Evolutionary conservation across 2,329 filamentous ascomycete species (phyloP).

Genomic region (Aspergillus sp.): DNA sequence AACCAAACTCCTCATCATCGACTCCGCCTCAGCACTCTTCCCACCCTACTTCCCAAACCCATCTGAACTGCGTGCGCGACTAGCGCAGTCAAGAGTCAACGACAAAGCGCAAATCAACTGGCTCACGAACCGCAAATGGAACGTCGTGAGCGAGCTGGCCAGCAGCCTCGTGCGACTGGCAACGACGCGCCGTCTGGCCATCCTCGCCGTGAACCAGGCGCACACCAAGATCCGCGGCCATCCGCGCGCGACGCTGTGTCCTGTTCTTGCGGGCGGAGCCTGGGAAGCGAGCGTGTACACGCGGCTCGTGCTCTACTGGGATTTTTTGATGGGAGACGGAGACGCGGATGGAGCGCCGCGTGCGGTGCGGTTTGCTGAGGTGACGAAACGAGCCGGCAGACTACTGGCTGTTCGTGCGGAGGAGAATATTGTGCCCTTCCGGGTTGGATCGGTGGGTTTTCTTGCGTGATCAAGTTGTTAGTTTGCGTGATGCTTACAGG

Average conservation of each 20-base stretch:
- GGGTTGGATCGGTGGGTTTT: slow-evolving; percentile 35
- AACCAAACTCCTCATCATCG: slow-evolving; percentile 71
- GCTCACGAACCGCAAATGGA: slow-evolving; percentile 43
- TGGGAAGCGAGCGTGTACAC: slow-evolving; percentile 79
- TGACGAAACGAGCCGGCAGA: slow-evolving; percentile 64
- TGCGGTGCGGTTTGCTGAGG: slow-evolving; percentile 58
- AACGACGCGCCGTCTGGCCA: slow-evolving; percentile 66
- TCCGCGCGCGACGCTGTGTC: slow-evolving; percentile 65
- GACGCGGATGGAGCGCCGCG: slow-evolving; percentile 43
- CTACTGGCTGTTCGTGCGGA: slow-evolving; percentile 23
- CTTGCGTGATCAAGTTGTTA: neutral
- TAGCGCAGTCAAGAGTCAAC: slow-evolving; percentile 28
- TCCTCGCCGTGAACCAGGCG: slow-evolving; percentile 75
- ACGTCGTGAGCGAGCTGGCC: slow-evolving; percentile 65
- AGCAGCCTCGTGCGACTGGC: slow-evolving; percentile 67
- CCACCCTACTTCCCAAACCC: slow-evolving; percentile 71
- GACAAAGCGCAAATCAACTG: slow-evolving; percentile 41
- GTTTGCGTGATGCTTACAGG: too few species aligned
- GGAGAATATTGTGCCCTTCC: slow-evolving; percentile 38
- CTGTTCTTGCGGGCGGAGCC: slow-evolving; percentile 69
- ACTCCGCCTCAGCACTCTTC: slow-evolving; percentile 73
- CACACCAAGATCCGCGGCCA: slow-evolving; percentile 74
- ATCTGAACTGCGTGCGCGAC: slow-evolving; percentile 31
- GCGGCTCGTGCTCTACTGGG: slow-evolving; percentile 73
- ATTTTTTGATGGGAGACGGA: slow-evolving; percentile 53